Base-by-base conservation (phyloP, 768 basidiomycete genomes). In the Podaxis rugospora region DNA sequence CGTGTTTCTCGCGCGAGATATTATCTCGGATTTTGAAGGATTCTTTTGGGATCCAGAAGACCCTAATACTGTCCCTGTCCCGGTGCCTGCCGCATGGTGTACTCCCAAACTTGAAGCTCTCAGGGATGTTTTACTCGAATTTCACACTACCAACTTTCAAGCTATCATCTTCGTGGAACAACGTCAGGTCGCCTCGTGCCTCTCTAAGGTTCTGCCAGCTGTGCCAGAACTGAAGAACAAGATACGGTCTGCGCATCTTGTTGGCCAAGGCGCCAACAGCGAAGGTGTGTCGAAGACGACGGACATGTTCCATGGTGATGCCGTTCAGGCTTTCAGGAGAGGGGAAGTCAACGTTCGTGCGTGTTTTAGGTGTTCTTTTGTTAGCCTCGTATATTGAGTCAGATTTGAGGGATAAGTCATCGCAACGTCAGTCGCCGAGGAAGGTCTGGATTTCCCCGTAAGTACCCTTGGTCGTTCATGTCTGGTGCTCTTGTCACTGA, bases 371-470 rank as follows among this genome's bases (percentile, higher is more conserved):
- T 16, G 35, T 55, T 10, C 36, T n/a, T 14, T 10, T 28, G 9
- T 54, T 40, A 10, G 18, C 59, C 32, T 32, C 9, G 9, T 35
- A 47, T 37, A n/a, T 36, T 67, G 37, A 61, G 61, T 51, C 9
- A 6, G 42, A 55, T 42, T 37, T 35, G 52, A 54, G 40, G 42
- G 18, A 49, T 16, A 61, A 86, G 88, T 95, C 21, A 78, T 95
- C 64, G 90, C 92, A 3, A 94, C 92, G 0, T 87, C 88, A 4
- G 92, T 95, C 13, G 94, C 92, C 0, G 94, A 96, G 72, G 94
- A 96, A 75, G 94, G 94, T 0, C 80, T 96, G 16, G 93, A 96
- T 70, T 93, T 96, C 74, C 89, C 89, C 23, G 88, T 89, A 67
- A 57, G 83, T 9, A 44, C 3, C 16, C 42, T n/a, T 35, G 25